These are phyloP conservation scores for Dimocarpus longan DNA, from an alignment of 345 rosid species.

Conservation along the genomic window DNA sequence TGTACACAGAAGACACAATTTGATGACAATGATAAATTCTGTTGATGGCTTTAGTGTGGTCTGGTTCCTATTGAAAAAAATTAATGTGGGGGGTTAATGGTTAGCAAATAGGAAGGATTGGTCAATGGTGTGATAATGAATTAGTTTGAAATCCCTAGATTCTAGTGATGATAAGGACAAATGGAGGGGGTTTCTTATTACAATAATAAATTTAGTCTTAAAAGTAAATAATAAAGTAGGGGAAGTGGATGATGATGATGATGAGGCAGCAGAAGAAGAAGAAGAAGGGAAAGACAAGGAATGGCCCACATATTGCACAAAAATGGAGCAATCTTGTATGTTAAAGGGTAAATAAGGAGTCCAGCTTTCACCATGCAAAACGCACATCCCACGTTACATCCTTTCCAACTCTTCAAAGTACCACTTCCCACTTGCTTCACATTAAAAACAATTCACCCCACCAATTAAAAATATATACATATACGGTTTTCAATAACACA, in stretches of 20 bases:
- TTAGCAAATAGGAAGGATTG: not conserved
- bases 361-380: slow-evolving; percentile 33
- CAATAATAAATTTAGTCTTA: not conserved
- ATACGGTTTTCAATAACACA: not conserved
- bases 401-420: not conserved
- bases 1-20: no score
- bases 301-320: slow-evolving; percentile 20
- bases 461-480: not conserved
- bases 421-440: not conserved
- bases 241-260: not conserved
- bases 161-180: no score
- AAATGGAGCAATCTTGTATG: slow-evolving; percentile 8
- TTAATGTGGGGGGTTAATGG: no score
- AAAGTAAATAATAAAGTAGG: not conserved
- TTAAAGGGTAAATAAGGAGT: slow-evolving; percentile 14
- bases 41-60: not conserved
- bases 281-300: not conserved
- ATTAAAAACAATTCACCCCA: not conserved
- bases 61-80: no score
- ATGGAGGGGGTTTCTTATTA: no score
- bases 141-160: no score
- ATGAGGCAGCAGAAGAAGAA: not conserved
- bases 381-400: slow-evolving; percentile 19
- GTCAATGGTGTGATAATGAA: not conserved
- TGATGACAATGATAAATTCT: not conserved